Conservation (phyloP, 371 early-diverging fungal species). For the Mortierella sp. region DNA sequence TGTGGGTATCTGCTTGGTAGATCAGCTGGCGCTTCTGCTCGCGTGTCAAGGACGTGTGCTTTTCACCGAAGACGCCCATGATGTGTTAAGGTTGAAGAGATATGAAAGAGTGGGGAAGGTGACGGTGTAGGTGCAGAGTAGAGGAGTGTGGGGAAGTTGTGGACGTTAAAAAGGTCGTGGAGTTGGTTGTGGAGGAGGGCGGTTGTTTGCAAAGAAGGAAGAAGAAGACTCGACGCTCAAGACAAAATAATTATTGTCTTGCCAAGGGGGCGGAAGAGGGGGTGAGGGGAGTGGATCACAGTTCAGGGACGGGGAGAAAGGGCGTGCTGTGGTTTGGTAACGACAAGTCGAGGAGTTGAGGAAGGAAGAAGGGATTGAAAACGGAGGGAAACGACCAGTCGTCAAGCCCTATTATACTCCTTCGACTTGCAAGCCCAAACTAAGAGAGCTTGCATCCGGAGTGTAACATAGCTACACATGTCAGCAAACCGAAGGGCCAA, state of each 20-base stretch:
- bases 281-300: too few relatives aligned
- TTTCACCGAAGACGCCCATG: slow-evolving; percentile 54
- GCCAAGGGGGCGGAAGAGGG: too few relatives aligned
- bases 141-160: neutral
- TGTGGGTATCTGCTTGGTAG: slow-evolving; percentile 49
- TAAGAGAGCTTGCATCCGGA: neutral
- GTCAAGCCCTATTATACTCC: neutral
- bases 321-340: neutral
- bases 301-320: too few relatives aligned
- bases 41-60: slow-evolving; percentile 51
- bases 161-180: neutral
- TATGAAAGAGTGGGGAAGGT: neutral
- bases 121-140: slow-evolving; percentile 3
- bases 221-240: neutral
- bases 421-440: neutral
- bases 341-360: too few relatives aligned
- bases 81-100: neutral
- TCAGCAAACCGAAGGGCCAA: slow-evolving; percentile 21
- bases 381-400: neutral
- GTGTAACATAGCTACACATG: slow-evolving; percentile 33
- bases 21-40: slow-evolving; percentile 53
- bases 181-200: neutral
- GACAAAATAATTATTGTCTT: slow-evolving; percentile 38
- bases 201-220: neutral
- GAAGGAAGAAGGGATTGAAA: slow-evolving; percentile 3